Base-by-base conservation (phyloP, 23 red algal species). In the Gracilaria vermiculophylla region DNA sequence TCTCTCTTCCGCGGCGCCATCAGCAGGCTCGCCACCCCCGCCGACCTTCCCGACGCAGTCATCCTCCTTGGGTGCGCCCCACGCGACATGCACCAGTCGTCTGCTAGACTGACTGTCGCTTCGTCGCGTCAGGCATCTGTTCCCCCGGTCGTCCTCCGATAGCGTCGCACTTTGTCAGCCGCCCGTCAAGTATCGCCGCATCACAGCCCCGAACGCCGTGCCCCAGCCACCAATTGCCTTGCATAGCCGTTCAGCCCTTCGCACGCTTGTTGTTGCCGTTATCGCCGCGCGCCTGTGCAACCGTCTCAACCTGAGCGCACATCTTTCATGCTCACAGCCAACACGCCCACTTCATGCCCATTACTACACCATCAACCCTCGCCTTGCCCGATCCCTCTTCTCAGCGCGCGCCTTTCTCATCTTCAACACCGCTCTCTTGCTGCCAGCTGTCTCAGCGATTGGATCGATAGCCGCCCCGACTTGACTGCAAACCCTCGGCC, bases 391-490 rank as follows among this genome's bases (percentile, higher is more conserved):
- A 2, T 33, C 66, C 3, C 81, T 48, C 62, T 58, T 41, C 29
- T 43, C 65, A 0, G 81, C 81, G 5, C 61, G 24, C 33, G 33
- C 32, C 28, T 55, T 86, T 39, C 81, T 35, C 64, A 73, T 53
- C 45, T 72, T 27, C 43, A 86, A n/a, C 13, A 86, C 66, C 42
- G 61, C 81, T 32, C 41, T 67, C 80, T 69, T 85, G 12, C 80
- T 64, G 10, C 25, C 50, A 25, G 1, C 15, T 17, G 54, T 48
- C 21, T 48, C 25, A 16, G 19, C 35, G 11, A 82, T 60, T 15
- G 81, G 81, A 17, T 86, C 81, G 19, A 86, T 86, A 23, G 49
- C 64, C 10, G 62, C 52, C 11, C 81, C 81, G 23, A 54, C 45
- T 32, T 31, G 62, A 31, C 56, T 74, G 16, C 27, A 12, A 35